Evolutionary conservation across 2,329 filamentous ascomycete species (phyloP).

Genomic region (Colletotrichum brevisporum): DNA sequence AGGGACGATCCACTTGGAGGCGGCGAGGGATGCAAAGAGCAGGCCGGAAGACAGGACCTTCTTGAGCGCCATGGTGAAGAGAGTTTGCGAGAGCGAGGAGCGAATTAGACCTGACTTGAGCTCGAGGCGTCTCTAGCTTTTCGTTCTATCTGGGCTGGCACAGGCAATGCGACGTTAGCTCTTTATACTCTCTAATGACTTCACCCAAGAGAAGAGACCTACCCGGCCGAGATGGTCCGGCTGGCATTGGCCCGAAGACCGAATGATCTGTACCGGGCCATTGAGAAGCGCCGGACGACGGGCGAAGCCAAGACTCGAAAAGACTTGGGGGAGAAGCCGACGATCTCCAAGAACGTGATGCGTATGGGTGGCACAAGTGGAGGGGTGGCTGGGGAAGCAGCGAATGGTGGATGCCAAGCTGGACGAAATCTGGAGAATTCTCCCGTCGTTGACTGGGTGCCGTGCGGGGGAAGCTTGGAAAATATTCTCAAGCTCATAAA

Average conservation of each 20-base stretch:
- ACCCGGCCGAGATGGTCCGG: conserved; percentile 25
- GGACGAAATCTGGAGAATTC: conserved; percentile 23
- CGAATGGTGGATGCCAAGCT: conserved; percentile 19
- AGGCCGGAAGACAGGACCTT: conserved; percentile 35
- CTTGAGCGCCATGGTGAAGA: conserved; percentile 32
- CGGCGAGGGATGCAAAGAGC: conserved; percentile 41
- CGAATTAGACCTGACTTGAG: conserved; percentile 3
- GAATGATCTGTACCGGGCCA: conserved; percentile 32
- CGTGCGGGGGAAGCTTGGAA: conserved; percentile 32
- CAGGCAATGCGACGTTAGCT: conserved; percentile 3
- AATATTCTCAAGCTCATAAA: conserved; percentile 16
- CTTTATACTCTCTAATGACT: conserved; percentile 31
- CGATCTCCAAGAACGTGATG: conserved; percentile 3
- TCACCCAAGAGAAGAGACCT: background rate
- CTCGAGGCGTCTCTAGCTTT: conserved; percentile 3
- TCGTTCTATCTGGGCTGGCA: background rate
- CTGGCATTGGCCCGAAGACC: conserved; percentile 32
- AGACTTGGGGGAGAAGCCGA: background rate
- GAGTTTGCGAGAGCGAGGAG: background rate
- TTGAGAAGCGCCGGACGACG: conserved; percentile 28
- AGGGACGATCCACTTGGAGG: conserved; percentile 71
- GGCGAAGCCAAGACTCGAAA: conserved; percentile 22
- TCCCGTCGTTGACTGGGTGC: conserved; percentile 8
- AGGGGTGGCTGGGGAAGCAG: conserved; percentile 22
- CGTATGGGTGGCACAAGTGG: background rate